These are phyloP conservation scores for Colletotrichum godetiae DNA, from an alignment of 2,329 filamentous ascomycete species.

Conservation along the genomic window DNA sequence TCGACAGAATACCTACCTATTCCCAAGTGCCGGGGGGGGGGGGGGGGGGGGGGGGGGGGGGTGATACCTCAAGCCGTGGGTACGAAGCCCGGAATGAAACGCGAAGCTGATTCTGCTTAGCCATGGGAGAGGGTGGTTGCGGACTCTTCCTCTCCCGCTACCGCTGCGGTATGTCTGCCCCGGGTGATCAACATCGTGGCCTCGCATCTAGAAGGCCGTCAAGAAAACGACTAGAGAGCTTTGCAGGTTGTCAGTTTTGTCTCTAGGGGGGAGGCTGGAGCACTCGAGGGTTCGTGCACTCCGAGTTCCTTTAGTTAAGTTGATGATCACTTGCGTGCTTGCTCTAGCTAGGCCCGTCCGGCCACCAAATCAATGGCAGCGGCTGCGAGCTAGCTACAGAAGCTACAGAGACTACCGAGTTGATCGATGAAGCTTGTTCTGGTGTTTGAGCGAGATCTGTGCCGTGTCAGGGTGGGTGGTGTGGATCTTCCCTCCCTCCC, in stretches of 20 bases:
- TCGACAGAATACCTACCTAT: neutral
- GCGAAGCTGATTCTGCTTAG: neutral
- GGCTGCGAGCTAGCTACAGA: neutral
- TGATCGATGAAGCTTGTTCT: neutral
- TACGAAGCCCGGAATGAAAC: neutral
- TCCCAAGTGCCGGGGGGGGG: too few species aligned
- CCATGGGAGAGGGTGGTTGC: too few species aligned
- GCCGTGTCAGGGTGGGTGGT: neutral
- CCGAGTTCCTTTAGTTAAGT: neutral
- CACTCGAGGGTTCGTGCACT: neutral
- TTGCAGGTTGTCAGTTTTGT: neutral
- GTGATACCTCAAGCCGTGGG: neutral
- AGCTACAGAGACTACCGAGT: neutral
- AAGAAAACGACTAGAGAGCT: neutral
- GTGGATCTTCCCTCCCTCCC: neutral
- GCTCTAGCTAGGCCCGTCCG: neutral
- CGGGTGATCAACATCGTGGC: neutral
- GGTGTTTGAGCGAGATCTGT: conserved; percentile 15
- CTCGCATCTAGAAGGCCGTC: neutral
- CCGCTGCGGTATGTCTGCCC: too few species aligned
- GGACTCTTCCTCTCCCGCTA: too few species aligned
- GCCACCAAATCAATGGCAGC: neutral
- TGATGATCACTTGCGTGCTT: too few species aligned
- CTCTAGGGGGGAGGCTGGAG: neutral
- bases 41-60: too few species aligned